Percentiles rank a stretch among this genome's conserved stretches.
Conservation (phyloP, 192 early-diverging fungal species). For the Chytriomyces confervae region DNA sequence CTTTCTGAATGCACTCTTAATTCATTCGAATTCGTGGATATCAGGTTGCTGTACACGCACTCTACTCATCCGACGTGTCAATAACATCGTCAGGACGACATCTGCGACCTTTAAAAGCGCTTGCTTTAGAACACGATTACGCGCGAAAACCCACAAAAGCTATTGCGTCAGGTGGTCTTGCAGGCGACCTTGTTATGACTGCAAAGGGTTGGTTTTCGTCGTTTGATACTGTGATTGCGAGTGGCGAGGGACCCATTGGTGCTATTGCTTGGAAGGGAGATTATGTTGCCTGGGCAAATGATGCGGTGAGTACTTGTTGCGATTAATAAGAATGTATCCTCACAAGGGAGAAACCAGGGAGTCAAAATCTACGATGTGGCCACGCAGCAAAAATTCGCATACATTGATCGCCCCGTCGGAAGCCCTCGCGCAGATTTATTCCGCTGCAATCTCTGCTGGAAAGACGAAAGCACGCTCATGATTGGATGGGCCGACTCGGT, state of each 20-base stretch:
- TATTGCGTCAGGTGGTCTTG: slow-evolving; percentile 90
- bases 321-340: not conserved
- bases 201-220: slow-evolving; percentile 94
- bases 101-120: slow-evolving; percentile 85
- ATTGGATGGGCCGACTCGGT: slow-evolving; percentile 97
- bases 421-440: slow-evolving; percentile 86
- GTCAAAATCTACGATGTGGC: slow-evolving; percentile 77
- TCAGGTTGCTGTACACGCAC: slow-evolving; percentile 82
- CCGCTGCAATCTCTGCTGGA: slow-evolving; percentile 87
- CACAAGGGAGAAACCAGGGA: slow-evolving; percentile 31
- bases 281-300: slow-evolving; percentile 95
- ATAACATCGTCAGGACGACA: slow-evolving; percentile 65
- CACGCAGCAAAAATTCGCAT: slow-evolving; percentile 76
- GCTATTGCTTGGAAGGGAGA: slow-evolving; percentile 82
- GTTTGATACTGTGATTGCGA: slow-evolving; percentile 78
- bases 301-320: slow-evolving; percentile 55
- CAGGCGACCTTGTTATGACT: slow-evolving; percentile 82
- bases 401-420: slow-evolving; percentile 77
- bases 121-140: slow-evolving; percentile 91
- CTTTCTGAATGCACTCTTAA: not conserved
- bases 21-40: slow-evolving; percentile 53
- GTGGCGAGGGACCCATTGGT: slow-evolving; percentile 89
- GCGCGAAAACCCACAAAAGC: slow-evolving; percentile 73
- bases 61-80: slow-evolving; percentile 75
- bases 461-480: slow-evolving; percentile 73